Evolutionary conservation across 2,329 filamentous ascomycete species (phyloP).

Genomic region (Metarhizium robertsii): DNA sequence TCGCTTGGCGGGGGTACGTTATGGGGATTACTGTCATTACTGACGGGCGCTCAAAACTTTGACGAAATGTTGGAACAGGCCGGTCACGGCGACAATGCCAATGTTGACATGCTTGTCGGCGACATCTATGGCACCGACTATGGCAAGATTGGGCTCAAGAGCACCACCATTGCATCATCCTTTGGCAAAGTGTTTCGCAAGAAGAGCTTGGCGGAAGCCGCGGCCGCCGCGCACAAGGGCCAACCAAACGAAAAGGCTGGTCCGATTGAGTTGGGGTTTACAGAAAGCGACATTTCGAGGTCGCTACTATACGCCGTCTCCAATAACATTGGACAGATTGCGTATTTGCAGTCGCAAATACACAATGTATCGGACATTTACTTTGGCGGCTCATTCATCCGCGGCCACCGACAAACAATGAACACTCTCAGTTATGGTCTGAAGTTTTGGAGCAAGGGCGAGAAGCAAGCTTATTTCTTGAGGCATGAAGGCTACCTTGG

Average conservation of each 20-base stretch:
- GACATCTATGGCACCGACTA: constrained; percentile 98
- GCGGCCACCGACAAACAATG: constrained; percentile 94
- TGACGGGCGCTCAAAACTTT: constrained; percentile 92
- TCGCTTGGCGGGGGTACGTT: constrained; percentile 94
- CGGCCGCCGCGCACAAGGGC: constrained; percentile 63
- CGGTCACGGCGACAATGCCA: constrained; percentile 81
- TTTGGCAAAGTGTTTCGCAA: constrained; percentile 96
- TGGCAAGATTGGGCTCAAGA: constrained; percentile 91
- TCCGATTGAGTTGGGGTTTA: constrained; percentile 46
- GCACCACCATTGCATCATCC: constrained; percentile 87
- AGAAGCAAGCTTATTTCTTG: constrained; percentile 92
- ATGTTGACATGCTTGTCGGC: constrained; percentile 92
- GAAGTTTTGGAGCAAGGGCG: constrained; percentile 91
- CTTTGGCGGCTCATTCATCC: constrained; percentile 94
- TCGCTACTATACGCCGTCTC: constrained; percentile 91
- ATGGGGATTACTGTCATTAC: constrained; percentile 84
- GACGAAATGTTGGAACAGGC: constrained; percentile 95
- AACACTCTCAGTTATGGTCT: constrained; percentile 96
- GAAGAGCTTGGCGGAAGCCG: constrained; percentile 73
- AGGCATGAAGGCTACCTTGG: constrained; percentile 94
- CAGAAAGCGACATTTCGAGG: constrained; percentile 75
- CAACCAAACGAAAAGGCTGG: constrained; percentile 34
- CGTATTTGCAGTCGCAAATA: constrained; percentile 93
- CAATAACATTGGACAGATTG: constrained; percentile 97
- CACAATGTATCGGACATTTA: constrained; percentile 89